Conservation (phyloP, 1,139 yeast species). For the Taphrina deformans region DNA sequence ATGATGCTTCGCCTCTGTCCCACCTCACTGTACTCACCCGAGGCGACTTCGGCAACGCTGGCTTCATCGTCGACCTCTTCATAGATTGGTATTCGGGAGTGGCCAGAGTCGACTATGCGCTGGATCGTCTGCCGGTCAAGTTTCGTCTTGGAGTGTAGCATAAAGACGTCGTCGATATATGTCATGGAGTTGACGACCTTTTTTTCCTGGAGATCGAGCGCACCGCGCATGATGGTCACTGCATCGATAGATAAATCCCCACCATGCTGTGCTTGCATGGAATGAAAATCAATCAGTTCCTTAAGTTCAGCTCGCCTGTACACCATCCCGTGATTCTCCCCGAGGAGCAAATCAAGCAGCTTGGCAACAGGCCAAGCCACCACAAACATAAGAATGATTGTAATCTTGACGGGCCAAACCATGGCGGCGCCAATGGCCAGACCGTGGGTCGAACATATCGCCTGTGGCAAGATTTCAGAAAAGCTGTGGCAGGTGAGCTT, state of each 20-base stretch:
- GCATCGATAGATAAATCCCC: constrained; percentile 34
- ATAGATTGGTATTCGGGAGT: constrained; percentile 31
- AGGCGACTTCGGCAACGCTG: constrained; percentile 4
- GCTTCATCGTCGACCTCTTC: constrained; percentile 15
- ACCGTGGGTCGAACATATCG: constrained; percentile 33
- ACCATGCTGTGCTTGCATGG: constrained; percentile 31
- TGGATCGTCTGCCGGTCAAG: constrained; percentile 23
- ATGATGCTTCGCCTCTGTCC: constrained; percentile 16
- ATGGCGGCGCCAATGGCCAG: constrained; percentile 36
- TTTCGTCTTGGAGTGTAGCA: constrained; percentile 28
- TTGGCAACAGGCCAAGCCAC: constrained; percentile 34
- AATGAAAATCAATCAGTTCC: constrained; percentile 31
- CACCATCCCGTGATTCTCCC: constrained; percentile 30
- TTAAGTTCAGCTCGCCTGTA: constrained; percentile 32
- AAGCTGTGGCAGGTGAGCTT: background rate
- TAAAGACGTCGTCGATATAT: constrained; percentile 29
- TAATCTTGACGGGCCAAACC: constrained; percentile 32
- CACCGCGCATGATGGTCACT: constrained; percentile 35
- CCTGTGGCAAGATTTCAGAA: constrained; percentile 34
- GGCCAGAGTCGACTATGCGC: constrained; percentile 27
- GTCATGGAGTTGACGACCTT: constrained; percentile 33
- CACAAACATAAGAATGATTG: constrained; percentile 20
- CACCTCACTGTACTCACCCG: constrained; percentile 7
- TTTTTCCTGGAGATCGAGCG: constrained; percentile 32
- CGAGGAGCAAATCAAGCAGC: constrained; percentile 31